phyloP scores from a whole-genome alignment of 495 filamentous ascomycete species.

The Talaromyces wortmannii region DNA sequence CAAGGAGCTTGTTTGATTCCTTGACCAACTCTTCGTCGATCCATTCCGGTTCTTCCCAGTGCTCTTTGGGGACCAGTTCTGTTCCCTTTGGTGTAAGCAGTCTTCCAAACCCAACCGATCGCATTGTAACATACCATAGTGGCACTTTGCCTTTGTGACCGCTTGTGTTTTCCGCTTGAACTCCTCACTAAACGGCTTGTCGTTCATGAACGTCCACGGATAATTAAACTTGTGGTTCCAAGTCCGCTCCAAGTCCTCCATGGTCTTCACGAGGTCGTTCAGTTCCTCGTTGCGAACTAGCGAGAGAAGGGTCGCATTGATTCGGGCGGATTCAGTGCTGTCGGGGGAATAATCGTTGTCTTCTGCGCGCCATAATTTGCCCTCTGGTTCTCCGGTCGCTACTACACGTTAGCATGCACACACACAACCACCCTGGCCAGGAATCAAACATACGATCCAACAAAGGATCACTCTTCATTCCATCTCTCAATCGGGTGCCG shows the following conservation, averaged over 20 bases:
- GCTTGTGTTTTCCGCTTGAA: slow-evolving; percentile 78
- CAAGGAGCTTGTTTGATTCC: slow-evolving; percentile 76
- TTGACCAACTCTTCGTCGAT: slow-evolving; percentile 81
- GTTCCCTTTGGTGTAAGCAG: slow-evolving; percentile 10
- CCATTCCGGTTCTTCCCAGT: slow-evolving; percentile 90
- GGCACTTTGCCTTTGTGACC: slow-evolving; percentile 74
- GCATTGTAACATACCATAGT: slow-evolving; percentile 56
- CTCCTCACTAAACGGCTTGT: slow-evolving; percentile 87
- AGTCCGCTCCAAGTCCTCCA: slow-evolving; percentile 85
- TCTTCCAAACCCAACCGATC: neutral
- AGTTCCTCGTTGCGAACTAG: slow-evolving; percentile 91
- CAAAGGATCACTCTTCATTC: slow-evolving; percentile 68
- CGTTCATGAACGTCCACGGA: slow-evolving; percentile 99
- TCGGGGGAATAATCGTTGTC: slow-evolving; percentile 65
- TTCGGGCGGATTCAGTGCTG: slow-evolving; percentile 67
- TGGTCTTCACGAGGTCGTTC: slow-evolving; percentile 72
- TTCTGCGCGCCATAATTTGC: slow-evolving; percentile 61
- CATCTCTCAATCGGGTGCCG: slow-evolving; percentile 34
- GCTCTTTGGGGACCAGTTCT: slow-evolving; percentile 86
- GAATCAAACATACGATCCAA: slow-evolving; percentile 61
- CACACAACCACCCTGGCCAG: neutral
- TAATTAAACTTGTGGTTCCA: slow-evolving; percentile 99
- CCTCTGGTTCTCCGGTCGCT: slow-evolving; percentile 80
- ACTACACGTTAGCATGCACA: slow-evolving; percentile 7
- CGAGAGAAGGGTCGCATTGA: slow-evolving; percentile 86